Evolutionary conservation across 768 basidiomycete genomes (phyloP).

Genomic region (Pulveroboletus frians): DNA sequence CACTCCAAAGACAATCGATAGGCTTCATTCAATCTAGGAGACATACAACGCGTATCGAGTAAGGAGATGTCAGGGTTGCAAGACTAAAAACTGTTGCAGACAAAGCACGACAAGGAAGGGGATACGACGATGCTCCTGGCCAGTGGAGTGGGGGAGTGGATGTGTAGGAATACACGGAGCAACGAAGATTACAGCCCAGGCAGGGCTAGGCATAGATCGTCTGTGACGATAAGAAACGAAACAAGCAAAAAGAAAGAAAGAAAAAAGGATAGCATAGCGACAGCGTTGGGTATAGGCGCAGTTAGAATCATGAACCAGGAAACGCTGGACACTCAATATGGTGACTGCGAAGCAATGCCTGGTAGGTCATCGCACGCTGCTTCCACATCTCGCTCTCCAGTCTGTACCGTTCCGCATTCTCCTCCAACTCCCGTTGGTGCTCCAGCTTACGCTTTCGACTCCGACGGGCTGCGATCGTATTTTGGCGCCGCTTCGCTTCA

Average conservation of each 20-base stretch:
- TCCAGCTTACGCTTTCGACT: conserved; percentile 71
- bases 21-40: background rate
- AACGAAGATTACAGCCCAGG: conserved; percentile 36
- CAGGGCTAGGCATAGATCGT: background rate
- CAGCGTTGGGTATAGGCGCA: conserved; percentile 1
- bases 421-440: conserved; percentile 63
- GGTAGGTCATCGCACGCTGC: conserved; percentile 42
- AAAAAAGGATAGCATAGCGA: conserved; percentile 1
- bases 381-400: conserved; percentile 62
- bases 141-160: conserved; percentile 38
- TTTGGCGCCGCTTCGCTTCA: conserved; percentile 74
- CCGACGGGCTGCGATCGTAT: conserved; percentile 80
- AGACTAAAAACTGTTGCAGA: background rate
- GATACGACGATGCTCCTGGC: conserved; percentile 53
- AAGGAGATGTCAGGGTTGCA: too few species aligned
- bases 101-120: conserved; percentile 19
- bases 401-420: conserved; percentile 45
- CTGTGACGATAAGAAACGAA: background rate
- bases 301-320: conserved; percentile 21
- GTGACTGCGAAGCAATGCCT: conserved; percentile 52
- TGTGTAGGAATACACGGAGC: conserved; percentile 34
- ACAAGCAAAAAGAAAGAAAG: conserved; percentile 1
- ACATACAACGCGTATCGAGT: conserved; percentile 3
- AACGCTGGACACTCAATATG: conserved; percentile 55
- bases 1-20: background rate